Percentiles rank a stretch among this genome's conserved stretches.
These are phyloP conservation scores for Coniochaeta sp. DNA, from an alignment of 2,329 filamentous ascomycete genomes.

Conservation along the genomic window DNA sequence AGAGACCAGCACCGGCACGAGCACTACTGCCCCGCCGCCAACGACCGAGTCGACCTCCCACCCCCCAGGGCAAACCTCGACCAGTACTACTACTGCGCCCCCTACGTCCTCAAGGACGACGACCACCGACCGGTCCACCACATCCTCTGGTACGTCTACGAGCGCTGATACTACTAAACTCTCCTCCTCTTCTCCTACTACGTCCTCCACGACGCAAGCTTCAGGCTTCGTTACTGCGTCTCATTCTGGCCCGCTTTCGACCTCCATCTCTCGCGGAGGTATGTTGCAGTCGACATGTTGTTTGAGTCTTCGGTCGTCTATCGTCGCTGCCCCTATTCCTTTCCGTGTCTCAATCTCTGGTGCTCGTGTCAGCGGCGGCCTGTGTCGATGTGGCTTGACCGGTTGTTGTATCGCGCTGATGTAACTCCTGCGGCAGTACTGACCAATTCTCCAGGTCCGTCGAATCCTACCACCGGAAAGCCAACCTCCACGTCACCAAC, in stretches of 20 bases:
- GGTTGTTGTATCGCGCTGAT: background rate
- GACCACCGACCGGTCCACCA: conserved; percentile 3
- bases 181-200: conserved; percentile 13
- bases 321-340: background rate
- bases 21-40: background rate
- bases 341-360: background rate
- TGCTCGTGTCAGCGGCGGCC: background rate
- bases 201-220: conserved; percentile 4
- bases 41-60: background rate
- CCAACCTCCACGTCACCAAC: conserved; percentile 4
- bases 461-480: conserved; percentile 24
- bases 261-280: background rate
- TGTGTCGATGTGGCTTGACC: background rate
- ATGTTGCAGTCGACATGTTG: background rate
- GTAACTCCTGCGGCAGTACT: background rate
- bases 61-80: background rate
- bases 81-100: background rate
- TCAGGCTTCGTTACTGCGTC: conserved; percentile 1
- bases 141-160: conserved; percentile 22
- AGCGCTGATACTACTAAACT: conserved; percentile 10
- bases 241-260: background rate
- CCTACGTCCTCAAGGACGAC: background rate
- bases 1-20: conserved; percentile 8
- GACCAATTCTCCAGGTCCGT: conserved; percentile 8
- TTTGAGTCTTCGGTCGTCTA: background rate